Evolutionary conservation across 768 basidiomycete species (phyloP).

Genomic region (Trametes gibbosa): DNA sequence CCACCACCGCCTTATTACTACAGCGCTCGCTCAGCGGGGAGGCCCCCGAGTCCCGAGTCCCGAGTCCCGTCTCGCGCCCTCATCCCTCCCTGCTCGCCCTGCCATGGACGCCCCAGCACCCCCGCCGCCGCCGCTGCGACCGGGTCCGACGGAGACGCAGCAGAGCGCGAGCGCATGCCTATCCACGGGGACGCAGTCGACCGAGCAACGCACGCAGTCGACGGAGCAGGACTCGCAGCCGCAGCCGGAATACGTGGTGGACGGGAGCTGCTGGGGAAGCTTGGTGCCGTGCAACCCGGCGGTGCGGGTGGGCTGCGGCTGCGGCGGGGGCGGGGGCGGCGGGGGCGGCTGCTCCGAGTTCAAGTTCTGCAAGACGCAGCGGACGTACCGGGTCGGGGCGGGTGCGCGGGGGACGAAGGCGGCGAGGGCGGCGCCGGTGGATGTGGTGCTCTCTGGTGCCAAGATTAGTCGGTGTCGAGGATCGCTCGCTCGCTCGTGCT

Average conservation of each 20-base stretch:
- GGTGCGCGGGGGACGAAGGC: constrained; percentile 21
- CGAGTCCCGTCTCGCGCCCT: no score
- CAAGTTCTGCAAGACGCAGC: constrained; percentile 56
- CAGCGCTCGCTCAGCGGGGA: background rate
- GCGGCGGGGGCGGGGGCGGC: no score
- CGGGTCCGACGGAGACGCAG: background rate
- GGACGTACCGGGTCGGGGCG: constrained; percentile 54
- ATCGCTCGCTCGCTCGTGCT: background rate
- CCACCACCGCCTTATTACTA: no score
- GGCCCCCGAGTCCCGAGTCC: no score
- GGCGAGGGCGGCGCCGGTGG: constrained; percentile 24
- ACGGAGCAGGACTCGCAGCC: constrained; percentile 32
- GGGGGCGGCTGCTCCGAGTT: constrained; percentile 39
- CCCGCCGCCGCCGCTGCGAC: no score
- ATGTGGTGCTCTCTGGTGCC: constrained; percentile 56
- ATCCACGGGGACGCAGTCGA: background rate
- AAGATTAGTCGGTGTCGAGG: constrained; percentile 69
- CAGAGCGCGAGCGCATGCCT: background rate
- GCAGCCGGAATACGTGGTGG: constrained; percentile 4
- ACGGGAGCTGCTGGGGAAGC: constrained; percentile 58
- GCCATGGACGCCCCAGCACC: no score
- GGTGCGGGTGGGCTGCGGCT: no score
- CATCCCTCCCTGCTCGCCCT: no score
- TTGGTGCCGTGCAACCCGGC: constrained; percentile 57
- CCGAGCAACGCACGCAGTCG: constrained; percentile 36